These are phyloP conservation scores for Agrostemma githago DNA, from an alignment of 148 eudicot species.

Conservation along the genomic window DNA sequence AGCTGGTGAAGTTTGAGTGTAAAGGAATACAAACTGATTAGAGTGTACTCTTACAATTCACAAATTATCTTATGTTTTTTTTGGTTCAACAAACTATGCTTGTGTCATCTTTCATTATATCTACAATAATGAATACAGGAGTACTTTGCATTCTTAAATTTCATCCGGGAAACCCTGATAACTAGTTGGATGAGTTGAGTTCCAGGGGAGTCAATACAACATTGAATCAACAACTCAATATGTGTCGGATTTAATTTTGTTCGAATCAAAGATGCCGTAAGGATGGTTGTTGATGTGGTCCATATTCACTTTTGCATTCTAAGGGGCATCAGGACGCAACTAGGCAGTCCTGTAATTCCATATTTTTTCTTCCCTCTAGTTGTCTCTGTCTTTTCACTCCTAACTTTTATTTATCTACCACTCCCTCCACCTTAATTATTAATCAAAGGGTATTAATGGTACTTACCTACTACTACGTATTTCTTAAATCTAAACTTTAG, in stretches of 20 bases:
- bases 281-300: background rate
- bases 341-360: background rate
- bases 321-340: background rate
- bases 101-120: background rate
- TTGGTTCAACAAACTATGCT: background rate
- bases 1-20: constrained; percentile 7
- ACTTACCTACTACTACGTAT: too few species aligned
- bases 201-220: background rate
- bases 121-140: background rate
- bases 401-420: too few species aligned
- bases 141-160: background rate
- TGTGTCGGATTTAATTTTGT: background rate
- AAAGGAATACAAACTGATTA: background rate
- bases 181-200: background rate
- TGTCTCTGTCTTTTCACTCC: background rate
- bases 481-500: too few species aligned
- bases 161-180: background rate
- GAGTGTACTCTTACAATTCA: background rate
- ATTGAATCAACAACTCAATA: background rate
- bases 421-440: too few species aligned
- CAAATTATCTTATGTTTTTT: too few species aligned
- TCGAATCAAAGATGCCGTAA: background rate
- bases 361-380: background rate
- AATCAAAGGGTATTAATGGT: too few species aligned
- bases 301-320: background rate